Base-by-base conservation (phyloP, 192 early-diverging fungal genomes). In the Coemansia reversa region DNA sequence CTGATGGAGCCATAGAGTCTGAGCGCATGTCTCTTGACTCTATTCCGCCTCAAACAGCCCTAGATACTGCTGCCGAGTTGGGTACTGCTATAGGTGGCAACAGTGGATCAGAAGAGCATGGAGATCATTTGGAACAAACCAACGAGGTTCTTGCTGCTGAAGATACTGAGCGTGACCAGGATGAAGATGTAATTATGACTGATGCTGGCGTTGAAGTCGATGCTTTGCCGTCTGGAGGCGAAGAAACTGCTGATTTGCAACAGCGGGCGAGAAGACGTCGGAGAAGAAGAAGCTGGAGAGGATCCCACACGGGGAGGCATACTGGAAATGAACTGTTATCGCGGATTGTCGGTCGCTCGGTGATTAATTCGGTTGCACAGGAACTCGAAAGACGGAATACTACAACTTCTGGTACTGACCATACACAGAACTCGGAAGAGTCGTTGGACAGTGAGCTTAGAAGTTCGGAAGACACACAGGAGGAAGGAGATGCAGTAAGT, bases 281-380 rank as follows among this genome's bases (percentile, higher is more conserved):
- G 20, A 45, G 19, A 5, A 58, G 19, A 11, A 35, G 57, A 14
- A 42, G 19, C 57, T 29, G 20, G 22, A 25, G 51, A 27, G 22
- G 2, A 0, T 23, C 24, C 7, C 51, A 20, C n/a, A 24, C 16
- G 0, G 39, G 67, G 1, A 51, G 65, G 45, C 53, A 54, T 11
- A 67, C 66, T 3, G 76, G 76, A 0, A 72, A 79, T 55, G 54
- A 65, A 53, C 32, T 80, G 12, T 20, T 80, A 56, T 66, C 77
- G 39, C 61, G 72, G 3, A 71, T 80, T 25, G 65, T 80, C 18
- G 51, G 77, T 23, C 61, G 72, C 7, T 74, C 77, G 18, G 66
- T 71, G 19, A 63, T 74, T 29, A 55, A 48, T 18, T 56, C 77
- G 0, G 69, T 74, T 63, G 49, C 67, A 27, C 76, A 64, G 32